Evolutionary conservation across 306 rosid genomes (phyloP).

Genomic region (Ormosia emarginata): DNA sequence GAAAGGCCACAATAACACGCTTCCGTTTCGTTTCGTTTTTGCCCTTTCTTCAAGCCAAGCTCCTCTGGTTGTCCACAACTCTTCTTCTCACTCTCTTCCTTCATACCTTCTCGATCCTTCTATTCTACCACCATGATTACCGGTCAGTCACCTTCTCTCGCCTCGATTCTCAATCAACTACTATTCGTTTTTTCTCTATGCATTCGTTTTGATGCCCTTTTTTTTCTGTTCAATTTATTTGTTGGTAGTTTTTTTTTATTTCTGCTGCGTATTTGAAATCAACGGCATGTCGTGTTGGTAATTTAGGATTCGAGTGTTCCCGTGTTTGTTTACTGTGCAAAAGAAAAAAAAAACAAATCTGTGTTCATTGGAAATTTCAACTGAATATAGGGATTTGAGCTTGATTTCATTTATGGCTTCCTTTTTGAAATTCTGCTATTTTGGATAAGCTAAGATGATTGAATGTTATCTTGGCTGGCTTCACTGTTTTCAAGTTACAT

Average conservation of each 20-base stretch:
- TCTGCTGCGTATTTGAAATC: conserved; percentile 8
- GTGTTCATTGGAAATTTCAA: not conserved
- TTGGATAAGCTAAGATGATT: not conserved
- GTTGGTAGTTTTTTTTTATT: not conserved
- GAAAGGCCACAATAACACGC: not conserved
- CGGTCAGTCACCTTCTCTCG: conserved; percentile 40
- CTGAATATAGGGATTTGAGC: not conserved
- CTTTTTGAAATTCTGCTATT: not conserved
- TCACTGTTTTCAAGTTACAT: not conserved
- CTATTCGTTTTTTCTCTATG: not conserved
- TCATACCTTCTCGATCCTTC: conserved; percentile 31
- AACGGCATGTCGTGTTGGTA: conserved; percentile 19
- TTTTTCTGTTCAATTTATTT: not conserved
- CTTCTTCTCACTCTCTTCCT: not conserved
- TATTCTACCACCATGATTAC: conserved; percentile 58
- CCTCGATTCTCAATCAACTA: conserved; percentile 15
- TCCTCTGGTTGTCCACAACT: conserved; percentile 12
- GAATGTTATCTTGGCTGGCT: not conserved
- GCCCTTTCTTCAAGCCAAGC: conserved; percentile 74
- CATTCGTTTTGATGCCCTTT: not conserved
- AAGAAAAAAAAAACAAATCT: not conserved
- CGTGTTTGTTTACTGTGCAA: not conserved
- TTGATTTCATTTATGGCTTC: not conserved
- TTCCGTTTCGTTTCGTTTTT: conserved; percentile 18
- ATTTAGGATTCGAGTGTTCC: conserved; percentile 15